phyloP scores from a whole-genome alignment of 2,329 filamentous ascomycete genomes.

The Fusarium compactum region DNA sequence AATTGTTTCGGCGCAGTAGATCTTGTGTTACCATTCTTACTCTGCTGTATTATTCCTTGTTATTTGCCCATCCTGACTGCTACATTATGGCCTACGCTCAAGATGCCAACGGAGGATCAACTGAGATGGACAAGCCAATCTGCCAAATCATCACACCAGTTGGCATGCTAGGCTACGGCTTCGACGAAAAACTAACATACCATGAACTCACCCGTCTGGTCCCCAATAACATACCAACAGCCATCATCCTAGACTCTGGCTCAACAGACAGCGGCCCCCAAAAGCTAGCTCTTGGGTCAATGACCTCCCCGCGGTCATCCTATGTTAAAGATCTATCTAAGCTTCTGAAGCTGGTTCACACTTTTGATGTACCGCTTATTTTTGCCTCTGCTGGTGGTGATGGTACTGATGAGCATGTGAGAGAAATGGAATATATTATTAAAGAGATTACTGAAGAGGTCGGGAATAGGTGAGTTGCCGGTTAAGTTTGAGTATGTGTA shows the following conservation, averaged over 20 bases:
- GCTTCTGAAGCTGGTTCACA: constrained; percentile 51
- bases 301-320: constrained; percentile 54
- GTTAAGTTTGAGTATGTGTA: rapidly evolving
- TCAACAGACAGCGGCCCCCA: constrained; percentile 55
- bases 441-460: constrained; percentile 24
- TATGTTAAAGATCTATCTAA: constrained; percentile 59
- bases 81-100: neutral
- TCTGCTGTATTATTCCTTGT: neutral
- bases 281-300: constrained; percentile 57
- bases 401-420: constrained; percentile 59
- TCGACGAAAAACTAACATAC: constrained; percentile 50
- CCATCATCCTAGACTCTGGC: constrained; percentile 53
- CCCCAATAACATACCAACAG: constrained; percentile 46
- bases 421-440: constrained; percentile 56
- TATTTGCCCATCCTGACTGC: rapidly evolving
- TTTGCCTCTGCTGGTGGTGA: constrained; percentile 62
- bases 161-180: constrained; percentile 64
- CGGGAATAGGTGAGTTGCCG: constrained; percentile 8
- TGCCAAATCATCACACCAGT: constrained; percentile 58
- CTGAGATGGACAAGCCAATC: neutral
- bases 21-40: neutral
- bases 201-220: constrained; percentile 45
- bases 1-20: neutral
- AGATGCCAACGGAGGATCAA: no score
- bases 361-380: constrained; percentile 54